Evolutionary conservation across 1,284 basidiomycete species (phyloP).

Genomic region (Puccinia brachypodii): DNA sequence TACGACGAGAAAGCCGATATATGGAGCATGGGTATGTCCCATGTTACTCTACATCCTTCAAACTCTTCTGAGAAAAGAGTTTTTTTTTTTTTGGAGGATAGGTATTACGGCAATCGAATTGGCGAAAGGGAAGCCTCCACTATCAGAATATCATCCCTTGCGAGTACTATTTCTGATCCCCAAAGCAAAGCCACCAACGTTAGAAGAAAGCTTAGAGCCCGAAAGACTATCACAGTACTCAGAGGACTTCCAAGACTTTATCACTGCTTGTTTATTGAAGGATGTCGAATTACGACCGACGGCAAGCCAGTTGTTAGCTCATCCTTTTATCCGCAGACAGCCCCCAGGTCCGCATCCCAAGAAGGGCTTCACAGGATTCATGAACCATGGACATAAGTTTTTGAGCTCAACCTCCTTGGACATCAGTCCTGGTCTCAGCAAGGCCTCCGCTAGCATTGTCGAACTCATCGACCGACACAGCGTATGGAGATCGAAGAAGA

Average conservation of each 20-base stretch:
- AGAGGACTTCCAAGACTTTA: conserved; percentile 86
- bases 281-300: conserved; percentile 83
- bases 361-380: conserved; percentile 38
- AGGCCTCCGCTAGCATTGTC: conserved; percentile 62
- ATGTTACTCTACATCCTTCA: not conserved
- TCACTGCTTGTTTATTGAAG: conserved; percentile 86
- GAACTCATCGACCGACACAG: conserved; percentile 71
- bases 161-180: conserved; percentile 60
- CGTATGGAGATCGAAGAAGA: conserved; percentile 53
- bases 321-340: conserved; percentile 87
- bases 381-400: conserved; percentile 31
- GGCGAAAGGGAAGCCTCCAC: conserved; percentile 60
- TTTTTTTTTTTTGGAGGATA: conserved; percentile 2
- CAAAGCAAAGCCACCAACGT: conserved; percentile 75
- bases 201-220: conserved; percentile 67
- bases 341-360: not conserved
- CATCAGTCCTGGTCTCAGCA: not conserved
- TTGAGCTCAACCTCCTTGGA: not conserved
- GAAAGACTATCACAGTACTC: conserved; percentile 62
- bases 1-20: conserved; percentile 60
- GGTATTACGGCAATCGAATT: conserved; percentile 60
- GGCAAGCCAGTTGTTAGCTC: conserved; percentile 84
- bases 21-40: conserved; percentile 56
- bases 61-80: too few species aligned
- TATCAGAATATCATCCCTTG: conserved; percentile 61